A percentile compares a stretch with the other conserved stretches of the same genome.
Evolutionary conservation across 1,139 yeast species (phyloP).

Genomic region (Candida labiduridarum): DNA sequence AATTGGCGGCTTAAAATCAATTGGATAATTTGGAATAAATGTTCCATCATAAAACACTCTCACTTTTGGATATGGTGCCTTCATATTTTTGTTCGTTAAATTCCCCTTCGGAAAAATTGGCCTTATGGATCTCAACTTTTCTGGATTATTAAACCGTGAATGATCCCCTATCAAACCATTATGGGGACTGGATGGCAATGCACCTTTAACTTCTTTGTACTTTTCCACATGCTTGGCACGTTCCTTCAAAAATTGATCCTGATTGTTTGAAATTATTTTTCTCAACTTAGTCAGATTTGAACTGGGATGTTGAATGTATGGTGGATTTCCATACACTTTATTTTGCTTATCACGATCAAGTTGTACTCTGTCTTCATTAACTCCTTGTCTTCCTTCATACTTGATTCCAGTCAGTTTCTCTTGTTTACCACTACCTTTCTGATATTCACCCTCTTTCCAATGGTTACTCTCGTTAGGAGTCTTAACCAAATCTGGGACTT

Average conservation of each 20-base stretch:
- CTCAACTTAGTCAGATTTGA: not conserved
- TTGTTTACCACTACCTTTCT: not conserved
- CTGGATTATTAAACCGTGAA: constrained; percentile 3
- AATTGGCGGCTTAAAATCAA: constrained; percentile 6
- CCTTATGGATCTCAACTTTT: not conserved
- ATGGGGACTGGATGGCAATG: not conserved
- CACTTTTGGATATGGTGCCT: not conserved
- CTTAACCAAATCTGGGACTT: not conserved
- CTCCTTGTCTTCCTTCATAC: not conserved
- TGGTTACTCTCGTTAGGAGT: not conserved
- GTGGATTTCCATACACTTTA: not conserved
- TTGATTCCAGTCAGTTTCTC: not conserved
- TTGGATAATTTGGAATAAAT: constrained; percentile 4
- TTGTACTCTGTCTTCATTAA: not conserved
- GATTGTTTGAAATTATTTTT: not conserved
- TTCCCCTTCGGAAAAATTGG: not conserved
- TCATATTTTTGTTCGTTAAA: not conserved
- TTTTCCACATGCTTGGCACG: not conserved
- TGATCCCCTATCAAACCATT: constrained; percentile 1
- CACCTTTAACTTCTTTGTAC: not conserved
- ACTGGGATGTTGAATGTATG: not conserved
- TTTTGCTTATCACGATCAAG: not conserved
- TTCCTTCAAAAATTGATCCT: not conserved
- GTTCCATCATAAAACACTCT: constrained; percentile 5
- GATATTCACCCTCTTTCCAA: not conserved